Evolutionary conservation across 176 grass and related monocot species (phyloP).

Genomic region (Luzula sylvatica): DNA sequence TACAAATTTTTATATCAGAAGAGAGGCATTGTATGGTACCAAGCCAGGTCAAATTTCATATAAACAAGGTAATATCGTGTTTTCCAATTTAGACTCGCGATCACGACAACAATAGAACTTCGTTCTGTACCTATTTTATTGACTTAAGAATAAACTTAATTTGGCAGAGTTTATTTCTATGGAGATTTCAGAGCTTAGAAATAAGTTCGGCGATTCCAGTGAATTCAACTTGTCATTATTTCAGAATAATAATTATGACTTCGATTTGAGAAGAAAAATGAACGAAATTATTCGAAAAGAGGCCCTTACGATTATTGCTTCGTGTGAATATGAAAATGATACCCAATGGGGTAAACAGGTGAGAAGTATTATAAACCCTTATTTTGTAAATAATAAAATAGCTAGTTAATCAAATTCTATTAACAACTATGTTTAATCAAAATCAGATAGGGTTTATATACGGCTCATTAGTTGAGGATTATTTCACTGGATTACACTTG

Average conservation of each 20-base stretch:
- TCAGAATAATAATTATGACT: not conserved
- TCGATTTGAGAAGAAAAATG: not conserved
- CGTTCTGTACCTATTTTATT: not conserved
- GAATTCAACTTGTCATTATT: constrained; percentile 22
- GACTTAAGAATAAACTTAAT: not conserved
- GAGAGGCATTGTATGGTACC: constrained; percentile 43
- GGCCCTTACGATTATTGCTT: not conserved
- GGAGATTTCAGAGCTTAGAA: constrained; percentile 19
- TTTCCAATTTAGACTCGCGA: no score
- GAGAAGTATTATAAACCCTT: not conserved
- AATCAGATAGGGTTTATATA: constrained; percentile 51
- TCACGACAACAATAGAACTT: not conserved
- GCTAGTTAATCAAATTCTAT: not conserved
- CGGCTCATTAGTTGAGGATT: constrained; percentile 49
- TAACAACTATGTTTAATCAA: no score
- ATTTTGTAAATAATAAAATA: not conserved
- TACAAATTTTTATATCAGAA: constrained; percentile 40
- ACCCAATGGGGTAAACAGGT: constrained; percentile 40
- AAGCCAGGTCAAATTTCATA: not conserved
- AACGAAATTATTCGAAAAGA: not conserved
- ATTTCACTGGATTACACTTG: constrained; percentile 58
- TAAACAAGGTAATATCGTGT: constrained; percentile 4
- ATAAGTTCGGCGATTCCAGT: constrained; percentile 30
- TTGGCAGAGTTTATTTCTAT: constrained; percentile 1
- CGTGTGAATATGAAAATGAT: constrained; percentile 33